Evolutionary conservation across 2,329 filamentous ascomycete genomes (phyloP).

Genomic region (Aspergillus bombycis): DNA sequence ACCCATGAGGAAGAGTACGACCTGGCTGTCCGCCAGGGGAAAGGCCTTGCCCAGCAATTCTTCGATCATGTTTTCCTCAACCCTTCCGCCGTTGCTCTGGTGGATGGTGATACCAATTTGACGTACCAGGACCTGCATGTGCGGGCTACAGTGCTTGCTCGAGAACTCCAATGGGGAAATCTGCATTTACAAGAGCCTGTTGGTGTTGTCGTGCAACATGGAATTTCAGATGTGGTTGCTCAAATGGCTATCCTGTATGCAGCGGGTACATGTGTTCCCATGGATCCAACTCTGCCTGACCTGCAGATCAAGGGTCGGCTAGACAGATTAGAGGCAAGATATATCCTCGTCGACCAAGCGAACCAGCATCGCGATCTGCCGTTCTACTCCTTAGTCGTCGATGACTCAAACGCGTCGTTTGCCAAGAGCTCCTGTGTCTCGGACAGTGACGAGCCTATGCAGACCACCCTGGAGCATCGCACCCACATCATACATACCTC

Average conservation of each 20-base stretch:
- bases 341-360: background rate
- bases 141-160: background rate
- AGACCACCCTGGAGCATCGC: background rate
- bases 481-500: slow-evolving; percentile 28
- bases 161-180: background rate
- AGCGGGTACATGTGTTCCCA: slow-evolving; percentile 25
- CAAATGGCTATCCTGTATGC: slow-evolving; percentile 29
- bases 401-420: background rate
- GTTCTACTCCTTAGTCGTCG: background rate
- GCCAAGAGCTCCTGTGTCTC: background rate
- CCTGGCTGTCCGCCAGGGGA: background rate
- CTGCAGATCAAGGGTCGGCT: slow-evolving; percentile 20
- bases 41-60: background rate
- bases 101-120: background rate
- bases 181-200: slow-evolving; percentile 9
- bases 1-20: background rate
- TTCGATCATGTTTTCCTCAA: background rate
- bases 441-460: background rate
- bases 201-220: slow-evolving; percentile 24
- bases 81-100: background rate
- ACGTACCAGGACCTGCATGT: background rate
- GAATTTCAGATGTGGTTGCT: slow-evolving; percentile 21
- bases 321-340: slow-evolving; percentile 6
- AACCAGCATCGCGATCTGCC: background rate
- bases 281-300: slow-evolving; percentile 26